Percentiles rank a stretch among this genome's conserved stretches.
These are phyloP conservation scores for Morella rubra DNA, from an alignment of 306 rosid genomes.

Conservation along the genomic window DNA sequence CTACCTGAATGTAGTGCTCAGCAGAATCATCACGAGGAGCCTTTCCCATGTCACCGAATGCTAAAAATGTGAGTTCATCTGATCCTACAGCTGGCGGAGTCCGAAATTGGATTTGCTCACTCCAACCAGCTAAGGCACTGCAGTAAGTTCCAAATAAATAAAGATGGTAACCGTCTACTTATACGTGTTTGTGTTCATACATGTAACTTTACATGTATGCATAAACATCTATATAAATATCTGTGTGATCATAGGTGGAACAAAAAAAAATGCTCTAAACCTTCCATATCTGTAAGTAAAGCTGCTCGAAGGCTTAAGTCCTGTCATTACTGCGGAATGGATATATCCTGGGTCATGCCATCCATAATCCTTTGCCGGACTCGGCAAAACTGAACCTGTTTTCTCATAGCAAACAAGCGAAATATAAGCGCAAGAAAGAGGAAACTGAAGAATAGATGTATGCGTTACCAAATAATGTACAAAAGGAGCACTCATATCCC, in stretches of 20 bases:
- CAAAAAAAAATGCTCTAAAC: slow-evolving; percentile 5
- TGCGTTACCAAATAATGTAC: neutral
- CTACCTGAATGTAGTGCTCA: slow-evolving; percentile 91
- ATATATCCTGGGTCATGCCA: slow-evolving; percentile 98
- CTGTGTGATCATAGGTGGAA: too few species aligned
- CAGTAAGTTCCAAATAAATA: too few species aligned
- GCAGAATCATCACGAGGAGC: slow-evolving; percentile 71
- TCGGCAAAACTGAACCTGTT: slow-evolving; percentile 41
- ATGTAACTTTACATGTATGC: too few species aligned
- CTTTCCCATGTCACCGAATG: slow-evolving; percentile 91
- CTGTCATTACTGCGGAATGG: slow-evolving; percentile 79
- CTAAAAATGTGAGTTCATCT: slow-evolving; percentile 55
- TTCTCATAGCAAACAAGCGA: neutral
- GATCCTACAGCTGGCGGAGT: slow-evolving; percentile 85
- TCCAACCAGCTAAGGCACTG: slow-evolving; percentile 76
- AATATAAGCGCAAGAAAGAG: neutral
- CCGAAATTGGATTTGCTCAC: slow-evolving; percentile 45
- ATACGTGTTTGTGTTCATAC: too few species aligned
- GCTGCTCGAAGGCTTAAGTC: slow-evolving; percentile 61
- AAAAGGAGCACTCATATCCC: too few species aligned
- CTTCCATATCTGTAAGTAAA: slow-evolving; percentile 81
- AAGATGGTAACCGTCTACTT: too few species aligned
- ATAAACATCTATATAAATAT: too few species aligned
- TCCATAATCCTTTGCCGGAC: slow-evolving; percentile 91
- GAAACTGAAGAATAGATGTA: too few species aligned